Conservation (phyloP, 2,329 filamentous ascomycete species). For the Diplodia corticola region DNA sequence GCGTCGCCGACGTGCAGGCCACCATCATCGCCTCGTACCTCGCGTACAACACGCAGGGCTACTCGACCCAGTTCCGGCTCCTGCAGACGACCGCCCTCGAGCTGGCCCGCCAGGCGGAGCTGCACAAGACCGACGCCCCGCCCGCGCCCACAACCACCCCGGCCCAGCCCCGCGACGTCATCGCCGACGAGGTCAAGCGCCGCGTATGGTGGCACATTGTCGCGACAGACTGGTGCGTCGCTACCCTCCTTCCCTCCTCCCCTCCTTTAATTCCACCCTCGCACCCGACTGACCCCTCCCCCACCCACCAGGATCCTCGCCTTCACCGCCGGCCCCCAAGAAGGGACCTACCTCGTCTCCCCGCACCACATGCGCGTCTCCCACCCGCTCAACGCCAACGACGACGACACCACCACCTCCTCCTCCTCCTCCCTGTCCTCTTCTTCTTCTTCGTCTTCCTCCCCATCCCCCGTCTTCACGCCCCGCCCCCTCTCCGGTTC, state of each 20-base stretch:
- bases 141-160: background rate
- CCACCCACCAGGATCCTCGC: slow-evolving; percentile 14
- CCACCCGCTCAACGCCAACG: slow-evolving; percentile 40
- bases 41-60: slow-evolving; percentile 39
- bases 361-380: slow-evolving; percentile 42
- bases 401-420: too few species aligned
- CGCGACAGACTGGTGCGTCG: slow-evolving; percentile 36
- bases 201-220: slow-evolving; percentile 47
- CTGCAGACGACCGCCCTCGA: background rate
- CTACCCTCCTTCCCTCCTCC: background rate
- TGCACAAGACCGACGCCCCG: slow-evolving; percentile 26
- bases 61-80: slow-evolving; percentile 28
- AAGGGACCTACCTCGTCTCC: slow-evolving; percentile 42
- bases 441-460: too few species aligned
- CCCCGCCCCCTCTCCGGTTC: slow-evolving; percentile 18
- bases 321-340: slow-evolving; percentile 27
- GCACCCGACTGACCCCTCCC: too few species aligned
- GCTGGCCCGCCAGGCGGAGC: background rate
- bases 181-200: slow-evolving; percentile 38
- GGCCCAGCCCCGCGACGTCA: slow-evolving; percentile 24
- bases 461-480: slow-evolving; percentile 25
- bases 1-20: slow-evolving; percentile 41
- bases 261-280: too few species aligned
- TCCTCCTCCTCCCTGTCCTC: too few species aligned
- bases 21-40: slow-evolving; percentile 39